Base-by-base conservation (phyloP, 257 asterid genomes). In the Penstemon newberryi region DNA sequence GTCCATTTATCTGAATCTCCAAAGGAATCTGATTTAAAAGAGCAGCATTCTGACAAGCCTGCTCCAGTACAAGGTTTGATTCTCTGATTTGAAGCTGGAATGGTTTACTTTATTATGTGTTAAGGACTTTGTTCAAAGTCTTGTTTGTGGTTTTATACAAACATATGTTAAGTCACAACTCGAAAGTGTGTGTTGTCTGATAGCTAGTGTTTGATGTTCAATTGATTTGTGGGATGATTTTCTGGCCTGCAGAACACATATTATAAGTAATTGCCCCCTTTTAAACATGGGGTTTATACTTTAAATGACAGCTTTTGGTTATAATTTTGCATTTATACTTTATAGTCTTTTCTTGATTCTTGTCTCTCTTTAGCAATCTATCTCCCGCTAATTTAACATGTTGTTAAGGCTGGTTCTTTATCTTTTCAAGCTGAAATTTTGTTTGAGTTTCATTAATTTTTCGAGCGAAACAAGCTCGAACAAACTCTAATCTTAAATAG, bases 1-100 rank as follows among this genome's bases (percentile, higher is more conserved):
- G 86, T 86, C 61, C 96, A 92, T 77, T 74, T 89, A 42, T 84
- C 96, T 0, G 96, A 91, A 60, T 87, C 96, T 47, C 96, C 96
- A 0, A 89, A 79, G 73, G 94, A 75, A 51, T 56, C 89, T 18
- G 86, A 81, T 41, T 70, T 78, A 4, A 82, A 56, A 3, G 89
- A 86, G 77, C 84, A 70, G 70, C 86, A 77, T 75, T 81, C 90
- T 64, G 60, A 89, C 63, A 91, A 87, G 75, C 91, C 89, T 40
- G 86, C 84, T 47, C 79, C 91, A n/a, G 83, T 62, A 8, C 81
- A 81, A 59, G 89, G 91, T 75, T 78, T 80, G 78, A 75, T 87
- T 75, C 95, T 75, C 73, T 90, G 84, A 85, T 72, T 56, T 77
- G 59, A 71, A 55, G 63, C 58, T 81, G 66, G 78, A 76, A 70